phyloP scores from a whole-genome alignment of 1,139 yeast species.

The Magnusiomyces ingens region DNA sequence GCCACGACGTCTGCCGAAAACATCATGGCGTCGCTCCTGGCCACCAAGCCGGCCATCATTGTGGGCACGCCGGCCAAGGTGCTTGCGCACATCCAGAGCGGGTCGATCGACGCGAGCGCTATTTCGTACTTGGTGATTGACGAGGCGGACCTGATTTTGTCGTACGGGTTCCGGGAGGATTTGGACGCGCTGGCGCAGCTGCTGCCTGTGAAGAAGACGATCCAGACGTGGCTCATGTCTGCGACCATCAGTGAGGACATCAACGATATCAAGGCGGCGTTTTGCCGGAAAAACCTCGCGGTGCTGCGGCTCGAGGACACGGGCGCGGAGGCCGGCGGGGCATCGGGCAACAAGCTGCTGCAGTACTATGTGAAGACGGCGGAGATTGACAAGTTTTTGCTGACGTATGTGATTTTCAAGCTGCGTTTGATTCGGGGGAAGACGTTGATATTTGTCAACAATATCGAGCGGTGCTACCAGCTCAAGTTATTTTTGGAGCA shows the following conservation, averaged over 20 bases:
- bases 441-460: conserved; percentile 83
- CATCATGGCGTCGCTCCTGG: conserved; percentile 56
- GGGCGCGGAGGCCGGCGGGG: conserved; percentile 38
- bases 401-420: conserved; percentile 88
- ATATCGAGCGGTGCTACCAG: conserved; percentile 92
- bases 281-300: conserved; percentile 76
- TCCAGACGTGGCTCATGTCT: conserved; percentile 92
- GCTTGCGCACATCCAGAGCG: conserved; percentile 39
- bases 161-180: conserved; percentile 90
- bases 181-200: conserved; percentile 51
- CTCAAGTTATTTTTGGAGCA: conserved; percentile 87
- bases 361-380: conserved; percentile 84
- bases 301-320: conserved; percentile 57
- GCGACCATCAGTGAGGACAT: conserved; percentile 91
- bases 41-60: conserved; percentile 63
- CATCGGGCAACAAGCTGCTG: conserved; percentile 44
- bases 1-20: not conserved
- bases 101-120: conserved; percentile 36
- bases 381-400: conserved; percentile 86
- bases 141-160: conserved; percentile 87
- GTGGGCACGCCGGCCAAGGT: conserved; percentile 86
- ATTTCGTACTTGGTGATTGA: conserved; percentile 78
- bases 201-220: conserved; percentile 63
- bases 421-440: conserved; percentile 85
- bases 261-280: conserved; percentile 62